Evolutionary conservation across 768 basidiomycete genomes (phyloP), one percentile per base, ranked within the genome.

Genomic region (Mycena alexandri): DNA sequence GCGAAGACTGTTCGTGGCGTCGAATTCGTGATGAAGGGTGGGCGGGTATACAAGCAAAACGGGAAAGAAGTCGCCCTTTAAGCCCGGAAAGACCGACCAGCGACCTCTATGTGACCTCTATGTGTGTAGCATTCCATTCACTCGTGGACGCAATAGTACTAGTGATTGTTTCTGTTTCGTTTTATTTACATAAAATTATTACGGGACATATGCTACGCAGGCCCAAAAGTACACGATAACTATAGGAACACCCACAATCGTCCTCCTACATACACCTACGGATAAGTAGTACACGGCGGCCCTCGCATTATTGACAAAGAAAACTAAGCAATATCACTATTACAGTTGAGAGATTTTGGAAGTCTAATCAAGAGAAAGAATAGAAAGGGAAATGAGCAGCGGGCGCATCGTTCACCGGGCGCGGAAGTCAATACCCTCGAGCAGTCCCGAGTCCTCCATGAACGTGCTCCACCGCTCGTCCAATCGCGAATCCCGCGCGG

Each of bases 391-490:
- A 14, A 29, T 17, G 25, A 24, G 13, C 24, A 19, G 34, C 36
- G n/a, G n/a, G n/a, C 5, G 25, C 24, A 38, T n/a, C 16, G 44
- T 57, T 68, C 47, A 65, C 46, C 68, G 55, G 5, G 65, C 61
- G 21, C 71, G 68, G 44, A 72, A 75, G 51, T 75, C 64, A 11
- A 75, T 68, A n/a, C 74, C 80, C 25, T 79, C 80, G 60, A 80
- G 62, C 12, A 80, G 57, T 1, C 87, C 85, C 10, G 84, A 86
- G 61, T 89, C 85, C 24, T 85, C 84, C 86, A 90, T 87, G 71
- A 90, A 89, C 33, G 84, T 84, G 61, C 84, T 84, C 89, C 89
- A 90, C 24, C 86, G 79, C 72, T 87, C 86, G 56, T 87, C 86
- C 43, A 89, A 72, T 42, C 86, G 78, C 48, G 86, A 86, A 65